Conservation (phyloP, 2,329 filamentous ascomycete genomes). For the Verticillium klebahnii region DNA sequence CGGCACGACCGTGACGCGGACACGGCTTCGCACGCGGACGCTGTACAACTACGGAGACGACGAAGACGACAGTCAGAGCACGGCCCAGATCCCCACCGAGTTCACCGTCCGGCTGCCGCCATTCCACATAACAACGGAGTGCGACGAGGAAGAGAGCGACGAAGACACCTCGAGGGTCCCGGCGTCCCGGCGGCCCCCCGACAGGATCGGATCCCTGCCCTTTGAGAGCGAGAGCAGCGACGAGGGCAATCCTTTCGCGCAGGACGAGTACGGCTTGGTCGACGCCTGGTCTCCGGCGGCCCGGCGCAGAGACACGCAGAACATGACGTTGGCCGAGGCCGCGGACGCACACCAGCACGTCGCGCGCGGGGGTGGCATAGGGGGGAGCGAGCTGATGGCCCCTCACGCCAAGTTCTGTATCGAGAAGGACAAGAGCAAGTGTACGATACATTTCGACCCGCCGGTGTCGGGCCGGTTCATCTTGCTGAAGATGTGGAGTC, state of each 20-base stretch:
- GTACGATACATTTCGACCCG: constrained; percentile 81
- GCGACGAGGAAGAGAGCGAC: constrained; percentile 53
- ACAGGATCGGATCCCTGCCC: constrained; percentile 49
- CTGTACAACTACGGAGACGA: constrained; percentile 37
- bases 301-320: constrained; percentile 15
- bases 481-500: constrained; percentile 86
- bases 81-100: constrained; percentile 53
- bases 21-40: constrained; percentile 38
- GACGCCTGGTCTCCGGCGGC: constrained; percentile 15
- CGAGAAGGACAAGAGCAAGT: constrained; percentile 74
- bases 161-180: constrained; percentile 12
- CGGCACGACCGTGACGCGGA: constrained; percentile 41
- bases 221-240: constrained; percentile 47
- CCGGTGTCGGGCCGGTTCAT: constrained; percentile 79
- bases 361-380: constrained; percentile 53
- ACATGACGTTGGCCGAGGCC: constrained; percentile 31
- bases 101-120: constrained; percentile 43
- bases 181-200: constrained; percentile 35
- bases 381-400: constrained; percentile 57
- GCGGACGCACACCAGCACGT: constrained; percentile 45
- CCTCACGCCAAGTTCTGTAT: constrained; percentile 84
- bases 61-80: constrained; percentile 39
- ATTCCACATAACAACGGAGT: constrained; percentile 54
- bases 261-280: constrained; percentile 29
- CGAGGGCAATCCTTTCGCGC: constrained; percentile 18